Conservation (phyloP, 176 grass and related monocot species). For the Ampelocalamus luodianensis region DNA sequence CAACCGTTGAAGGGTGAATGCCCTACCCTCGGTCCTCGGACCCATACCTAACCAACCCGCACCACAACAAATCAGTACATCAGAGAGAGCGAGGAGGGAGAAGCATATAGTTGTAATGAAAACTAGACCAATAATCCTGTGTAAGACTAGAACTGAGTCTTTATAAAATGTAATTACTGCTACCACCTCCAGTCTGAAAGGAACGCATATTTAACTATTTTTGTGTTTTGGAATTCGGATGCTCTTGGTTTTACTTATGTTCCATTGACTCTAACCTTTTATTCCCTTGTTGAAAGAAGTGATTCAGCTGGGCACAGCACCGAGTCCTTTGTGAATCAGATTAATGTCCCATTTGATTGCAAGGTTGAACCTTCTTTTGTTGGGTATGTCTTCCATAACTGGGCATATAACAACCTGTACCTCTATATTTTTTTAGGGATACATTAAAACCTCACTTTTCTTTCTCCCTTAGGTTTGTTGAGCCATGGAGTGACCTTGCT, state of each 20-base stretch:
- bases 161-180: conserved; percentile 12
- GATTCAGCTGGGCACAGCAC: conserved; percentile 47
- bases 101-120: neutral
- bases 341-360: conserved; percentile 69
- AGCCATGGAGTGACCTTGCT: conserved; percentile 69
- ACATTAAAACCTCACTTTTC: conserved; percentile 8
- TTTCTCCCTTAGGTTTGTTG: conserved; percentile 60
- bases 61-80: neutral
- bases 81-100: neutral
- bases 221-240: conserved; percentile 2
- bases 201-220: neutral
- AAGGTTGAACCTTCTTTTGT: conserved; percentile 80
- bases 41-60: too few species aligned
- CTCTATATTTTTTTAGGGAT: conserved; percentile 12
- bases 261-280: conserved; percentile 29
- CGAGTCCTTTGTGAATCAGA: conserved; percentile 46
- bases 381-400: conserved; percentile 63
- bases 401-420: neutral
- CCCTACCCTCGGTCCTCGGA: too few species aligned
- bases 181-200: conserved; percentile 11
- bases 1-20: too few species aligned
- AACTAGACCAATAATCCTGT: neutral
- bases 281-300: conserved; percentile 45
- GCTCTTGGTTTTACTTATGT: neutral
- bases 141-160: neutral